Percentiles rank a stretch among this genome's conserved stretches.
Conservation (phyloP, 257 asterid genomes). For the Prunella vulgaris region DNA sequence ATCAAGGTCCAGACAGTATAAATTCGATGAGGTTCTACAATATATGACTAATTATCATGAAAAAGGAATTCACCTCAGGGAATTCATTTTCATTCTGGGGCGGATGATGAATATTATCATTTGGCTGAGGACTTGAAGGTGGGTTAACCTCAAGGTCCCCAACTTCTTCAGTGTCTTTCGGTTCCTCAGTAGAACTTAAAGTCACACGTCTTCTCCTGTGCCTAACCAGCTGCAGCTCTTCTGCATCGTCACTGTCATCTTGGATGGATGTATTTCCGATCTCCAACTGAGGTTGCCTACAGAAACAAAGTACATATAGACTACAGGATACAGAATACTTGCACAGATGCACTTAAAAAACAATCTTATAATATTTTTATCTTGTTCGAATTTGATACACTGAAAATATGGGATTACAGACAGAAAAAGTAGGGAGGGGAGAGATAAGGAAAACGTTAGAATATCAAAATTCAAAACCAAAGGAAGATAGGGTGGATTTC, state of each 20-base stretch:
- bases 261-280: constrained; percentile 64
- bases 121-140: constrained; percentile 58
- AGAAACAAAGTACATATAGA: constrained; percentile 11
- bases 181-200: constrained; percentile 39
- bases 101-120: constrained; percentile 28
- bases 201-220: constrained; percentile 66
- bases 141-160: constrained; percentile 43
- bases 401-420: not conserved
- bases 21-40: too few species aligned
- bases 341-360: not conserved
- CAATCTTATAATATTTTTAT: not conserved
- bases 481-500: not conserved
- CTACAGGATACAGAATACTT: not conserved
- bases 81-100: constrained; percentile 45
- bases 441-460: too few species aligned
- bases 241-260: constrained; percentile 73
- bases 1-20: too few species aligned
- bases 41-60: not conserved
- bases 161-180: constrained; percentile 42
- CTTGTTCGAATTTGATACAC: not conserved
- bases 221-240: constrained; percentile 70
- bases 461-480: too few species aligned
- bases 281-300: constrained; percentile 60
- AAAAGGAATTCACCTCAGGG: constrained; percentile 51
- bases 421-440: not conserved